Evolutionary conservation across 2,329 filamentous ascomycete species (phyloP).

Genomic region (Fusarium pininemorale): DNA sequence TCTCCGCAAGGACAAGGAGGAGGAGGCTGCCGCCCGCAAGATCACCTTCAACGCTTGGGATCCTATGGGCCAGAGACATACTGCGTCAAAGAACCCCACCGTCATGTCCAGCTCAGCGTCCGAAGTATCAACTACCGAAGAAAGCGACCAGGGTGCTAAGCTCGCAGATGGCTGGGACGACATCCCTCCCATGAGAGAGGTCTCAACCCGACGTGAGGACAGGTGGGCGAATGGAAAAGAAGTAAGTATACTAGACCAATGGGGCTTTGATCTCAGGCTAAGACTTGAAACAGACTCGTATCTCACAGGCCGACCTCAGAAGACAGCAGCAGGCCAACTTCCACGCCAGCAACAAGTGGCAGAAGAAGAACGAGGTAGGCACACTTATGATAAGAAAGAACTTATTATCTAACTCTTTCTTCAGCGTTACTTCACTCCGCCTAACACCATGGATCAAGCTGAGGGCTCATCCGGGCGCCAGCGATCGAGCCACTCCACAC

Average conservation of each 20-base stretch:
- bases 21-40: not conserved
- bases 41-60: conserved; percentile 48
- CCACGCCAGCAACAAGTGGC: not conserved
- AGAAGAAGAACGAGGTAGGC: not conserved
- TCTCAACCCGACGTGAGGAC: conserved; percentile 1
- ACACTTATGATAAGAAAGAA: not conserved
- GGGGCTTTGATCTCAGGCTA: not conserved
- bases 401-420: not conserved
- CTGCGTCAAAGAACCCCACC: conserved; percentile 37
- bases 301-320: conserved; percentile 30
- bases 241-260: conserved; percentile 9
- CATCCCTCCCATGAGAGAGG: not conserved
- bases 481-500: conserved; percentile 22
- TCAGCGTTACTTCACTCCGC: not conserved
- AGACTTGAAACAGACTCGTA: conserved; percentile 11
- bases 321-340: conserved; percentile 2
- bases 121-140: conserved; percentile 5
- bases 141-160: conserved; percentile 10
- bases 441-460: not conserved
- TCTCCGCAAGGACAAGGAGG: conserved; percentile 25
- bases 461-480: not conserved
- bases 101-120: conserved; percentile 26
- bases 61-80: conserved; percentile 35
- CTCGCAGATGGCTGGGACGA: conserved; percentile 20
- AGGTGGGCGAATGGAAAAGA: conserved; percentile 41